Evolutionary conservation across 1,284 basidiomycete genomes (phyloP).

Genomic region (Wolfiporia cocos): DNA sequence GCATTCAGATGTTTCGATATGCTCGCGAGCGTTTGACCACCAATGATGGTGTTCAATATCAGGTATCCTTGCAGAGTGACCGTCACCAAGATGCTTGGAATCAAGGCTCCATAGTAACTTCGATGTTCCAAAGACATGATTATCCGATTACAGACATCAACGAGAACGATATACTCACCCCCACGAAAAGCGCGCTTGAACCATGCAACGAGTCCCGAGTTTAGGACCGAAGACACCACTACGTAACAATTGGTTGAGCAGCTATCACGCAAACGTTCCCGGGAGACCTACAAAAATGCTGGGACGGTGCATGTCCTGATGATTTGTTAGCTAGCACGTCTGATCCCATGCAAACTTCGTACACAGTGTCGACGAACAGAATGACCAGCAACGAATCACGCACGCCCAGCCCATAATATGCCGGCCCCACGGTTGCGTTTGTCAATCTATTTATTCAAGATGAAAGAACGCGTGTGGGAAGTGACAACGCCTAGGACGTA

Average conservation of each 20-base stretch:
- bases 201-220: constrained; percentile 59
- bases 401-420: constrained; percentile 50
- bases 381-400: constrained; percentile 44
- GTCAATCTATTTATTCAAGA: constrained; percentile 39
- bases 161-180: no score
- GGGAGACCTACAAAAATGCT: constrained; percentile 47
- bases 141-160: neutral
- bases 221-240: constrained; percentile 59
- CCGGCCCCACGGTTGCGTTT: constrained; percentile 52
- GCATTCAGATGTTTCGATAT: constrained; percentile 46
- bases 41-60: constrained; percentile 71
- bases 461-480: no score
- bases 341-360: constrained; percentile 13
- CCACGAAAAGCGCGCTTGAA: constrained; percentile 53
- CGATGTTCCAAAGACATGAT: neutral
- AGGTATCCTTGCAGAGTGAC: constrained; percentile 64
- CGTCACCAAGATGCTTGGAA: constrained; percentile 61
- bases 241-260: neutral
- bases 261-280: no score
- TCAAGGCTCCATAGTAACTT: constrained; percentile 55
- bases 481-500: no score
- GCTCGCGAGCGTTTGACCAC: constrained; percentile 66
- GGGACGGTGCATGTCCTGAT: constrained; percentile 27
- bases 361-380: constrained; percentile 50
- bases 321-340: neutral